These are phyloP conservation scores for Xylaria grammica DNA, from an alignment of 495 filamentous ascomycete genomes.

Conservation along the genomic window DNA sequence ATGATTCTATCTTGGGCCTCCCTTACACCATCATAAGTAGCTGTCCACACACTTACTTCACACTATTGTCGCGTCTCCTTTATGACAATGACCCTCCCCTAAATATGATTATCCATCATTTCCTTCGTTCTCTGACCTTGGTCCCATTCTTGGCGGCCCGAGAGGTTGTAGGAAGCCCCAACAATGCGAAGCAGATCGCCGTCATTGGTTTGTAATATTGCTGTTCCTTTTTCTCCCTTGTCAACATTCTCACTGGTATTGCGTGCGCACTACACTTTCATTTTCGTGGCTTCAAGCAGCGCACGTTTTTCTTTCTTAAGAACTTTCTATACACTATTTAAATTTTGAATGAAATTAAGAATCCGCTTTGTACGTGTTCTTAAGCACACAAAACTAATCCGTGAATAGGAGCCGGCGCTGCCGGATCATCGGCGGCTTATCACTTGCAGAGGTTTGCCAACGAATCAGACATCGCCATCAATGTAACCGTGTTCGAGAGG, in stretches of 20 bases:
- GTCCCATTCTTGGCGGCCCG: constrained; percentile 13
- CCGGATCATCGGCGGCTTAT: constrained; percentile 85
- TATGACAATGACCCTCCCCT: constrained; percentile 3
- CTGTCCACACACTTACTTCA: too few species aligned
- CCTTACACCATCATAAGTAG: not conserved
- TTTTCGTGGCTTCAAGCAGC: not conserved
- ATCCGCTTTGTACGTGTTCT: not conserved
- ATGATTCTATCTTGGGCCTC: too few species aligned
- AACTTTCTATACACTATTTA: not conserved
- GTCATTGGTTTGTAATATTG: constrained; percentile 46
- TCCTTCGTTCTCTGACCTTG: not conserved
- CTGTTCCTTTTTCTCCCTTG: not conserved
- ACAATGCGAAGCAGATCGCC: constrained; percentile 45
- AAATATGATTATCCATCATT: not conserved
- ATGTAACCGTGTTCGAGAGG: constrained; percentile 91
- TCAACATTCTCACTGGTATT: not conserved
- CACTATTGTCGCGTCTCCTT: not conserved
- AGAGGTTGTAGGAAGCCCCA: not conserved
- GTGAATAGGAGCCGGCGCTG: constrained; percentile 82
- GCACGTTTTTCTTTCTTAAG: too few species aligned
- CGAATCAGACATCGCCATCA: constrained; percentile 55
- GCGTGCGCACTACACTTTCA: not conserved
- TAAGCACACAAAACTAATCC: constrained; percentile 12
- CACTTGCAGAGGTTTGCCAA: constrained; percentile 73
- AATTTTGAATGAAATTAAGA: not conserved